Percentiles rank a stretch among this genome's conserved stretches.
Evolutionary conservation across 257 asterid genomes (phyloP).

Genomic region (Nicotiana benthamiana): DNA sequence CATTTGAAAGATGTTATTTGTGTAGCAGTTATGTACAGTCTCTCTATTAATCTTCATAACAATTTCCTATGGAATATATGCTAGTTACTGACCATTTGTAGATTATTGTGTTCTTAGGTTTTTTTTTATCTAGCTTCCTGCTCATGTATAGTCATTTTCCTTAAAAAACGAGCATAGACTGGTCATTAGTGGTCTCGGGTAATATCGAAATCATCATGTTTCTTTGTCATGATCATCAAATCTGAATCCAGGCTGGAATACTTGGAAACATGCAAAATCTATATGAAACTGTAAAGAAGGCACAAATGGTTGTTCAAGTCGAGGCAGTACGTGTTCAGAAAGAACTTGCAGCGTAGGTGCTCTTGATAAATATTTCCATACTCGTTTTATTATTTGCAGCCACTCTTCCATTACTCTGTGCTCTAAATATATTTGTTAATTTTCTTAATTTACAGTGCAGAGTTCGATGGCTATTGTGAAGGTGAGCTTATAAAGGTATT

Average conservation of each 20-base stretch:
- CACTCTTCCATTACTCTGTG: neutral
- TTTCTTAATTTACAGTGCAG: constrained; percentile 54
- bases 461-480: constrained; percentile 92
- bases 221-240: constrained; percentile 6
- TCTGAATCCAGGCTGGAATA: constrained; percentile 68
- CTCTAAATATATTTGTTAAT: neutral
- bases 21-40: neutral
- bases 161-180: neutral
- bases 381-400: neutral
- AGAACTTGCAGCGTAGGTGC: constrained; percentile 81
- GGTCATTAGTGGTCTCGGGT: neutral
- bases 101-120: neutral
- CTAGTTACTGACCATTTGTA: neutral
- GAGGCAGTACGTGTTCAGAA: constrained; percentile 94
- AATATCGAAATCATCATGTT: neutral
- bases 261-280: constrained; percentile 95
- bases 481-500: constrained; percentile 83
- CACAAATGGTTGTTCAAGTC: constrained; percentile 97
- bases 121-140: neutral
- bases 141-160: neutral
- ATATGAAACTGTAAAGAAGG: constrained; percentile 92
- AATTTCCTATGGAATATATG: neutral
- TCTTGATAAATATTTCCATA: neutral
- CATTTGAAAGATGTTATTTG: neutral
- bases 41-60: neutral